These are phyloP conservation scores for Hanseniaspora valbyensis DNA, from an alignment of 805 yeast species.

Conservation along the genomic window DNA sequence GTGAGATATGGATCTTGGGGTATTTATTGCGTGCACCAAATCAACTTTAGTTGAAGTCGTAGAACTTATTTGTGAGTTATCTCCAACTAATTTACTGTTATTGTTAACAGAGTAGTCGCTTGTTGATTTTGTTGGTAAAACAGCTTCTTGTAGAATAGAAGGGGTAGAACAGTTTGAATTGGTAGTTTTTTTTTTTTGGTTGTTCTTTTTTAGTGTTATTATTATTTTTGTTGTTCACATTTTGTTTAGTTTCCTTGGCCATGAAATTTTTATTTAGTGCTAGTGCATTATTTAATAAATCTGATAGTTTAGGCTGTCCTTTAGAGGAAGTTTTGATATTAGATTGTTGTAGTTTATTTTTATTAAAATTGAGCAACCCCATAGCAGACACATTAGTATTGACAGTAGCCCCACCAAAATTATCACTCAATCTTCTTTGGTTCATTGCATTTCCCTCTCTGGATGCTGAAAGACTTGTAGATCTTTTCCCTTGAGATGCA, in stretches of 20 bases:
- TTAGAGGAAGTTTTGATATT: background rate
- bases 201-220: too few relatives aligned
- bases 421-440: conserved; percentile 13
- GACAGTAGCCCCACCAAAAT: background rate
- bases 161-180: background rate
- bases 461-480: conserved; percentile 10
- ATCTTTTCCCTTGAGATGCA: conserved; percentile 14
- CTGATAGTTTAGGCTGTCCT: conserved; percentile 10
- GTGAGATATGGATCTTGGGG: background rate
- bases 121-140: background rate
- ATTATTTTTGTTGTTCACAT: too few relatives aligned
- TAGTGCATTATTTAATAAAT: conserved; percentile 5
- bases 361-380: conserved; percentile 5
- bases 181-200: background rate
- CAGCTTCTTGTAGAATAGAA: background rate
- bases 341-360: background rate
- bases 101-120: background rate
- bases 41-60: conserved; percentile 13
- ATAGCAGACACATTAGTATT: conserved; percentile 4
- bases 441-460: conserved; percentile 10
- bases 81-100: background rate
- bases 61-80: conserved; percentile 9
- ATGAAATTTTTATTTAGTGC: background rate
- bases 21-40: background rate
- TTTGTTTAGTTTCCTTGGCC: background rate